phyloP scores from a whole-genome alignment of 2,329 filamentous ascomycete genomes.

The Magnaporthales sp. region DNA sequence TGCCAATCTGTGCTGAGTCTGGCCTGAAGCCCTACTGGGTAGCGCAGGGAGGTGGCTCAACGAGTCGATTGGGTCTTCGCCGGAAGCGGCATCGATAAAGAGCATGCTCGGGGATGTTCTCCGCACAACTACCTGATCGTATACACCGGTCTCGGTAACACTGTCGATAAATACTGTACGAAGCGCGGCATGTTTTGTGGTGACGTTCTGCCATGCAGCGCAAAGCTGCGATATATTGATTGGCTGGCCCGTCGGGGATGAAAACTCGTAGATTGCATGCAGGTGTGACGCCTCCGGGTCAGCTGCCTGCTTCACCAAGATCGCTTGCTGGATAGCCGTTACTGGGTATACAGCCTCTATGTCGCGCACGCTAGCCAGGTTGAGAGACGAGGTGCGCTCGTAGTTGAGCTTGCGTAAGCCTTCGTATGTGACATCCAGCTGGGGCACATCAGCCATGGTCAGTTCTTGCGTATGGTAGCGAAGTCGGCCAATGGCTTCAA shows the following conservation, averaged over 20 bases:
- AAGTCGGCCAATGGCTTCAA: constrained; percentile 33
- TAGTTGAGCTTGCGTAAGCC: constrained; percentile 34
- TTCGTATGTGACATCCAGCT: constrained; percentile 37
- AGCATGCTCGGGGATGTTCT: constrained; percentile 41
- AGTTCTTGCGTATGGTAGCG: constrained; percentile 33
- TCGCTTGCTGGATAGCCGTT: constrained; percentile 38
- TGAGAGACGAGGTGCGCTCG: constrained; percentile 29
- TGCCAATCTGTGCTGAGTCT: constrained; percentile 40
- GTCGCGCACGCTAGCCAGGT: constrained; percentile 31
- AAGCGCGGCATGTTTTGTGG: constrained; percentile 33
- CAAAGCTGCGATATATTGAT: constrained; percentile 37
- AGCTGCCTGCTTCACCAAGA: constrained; percentile 36
- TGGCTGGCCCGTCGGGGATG: constrained; percentile 23
- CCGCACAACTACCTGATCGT: constrained; percentile 39
- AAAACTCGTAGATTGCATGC: constrained; percentile 39
- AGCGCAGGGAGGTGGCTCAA: constrained; percentile 34
- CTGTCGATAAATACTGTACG: constrained; percentile 43
- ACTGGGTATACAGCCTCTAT: constrained; percentile 41
- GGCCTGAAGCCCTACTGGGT: constrained; percentile 21
- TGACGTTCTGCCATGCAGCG: constrained; percentile 39
- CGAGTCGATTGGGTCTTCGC: constrained; percentile 27
- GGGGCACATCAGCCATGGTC: constrained; percentile 40
- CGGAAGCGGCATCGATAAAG: constrained; percentile 37
- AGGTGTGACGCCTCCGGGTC: constrained; percentile 31
- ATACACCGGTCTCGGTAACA: constrained; percentile 36